Conservation (phyloP, 2,329 filamentous ascomycete genomes). For the Colletotrichum incanum region DNA sequence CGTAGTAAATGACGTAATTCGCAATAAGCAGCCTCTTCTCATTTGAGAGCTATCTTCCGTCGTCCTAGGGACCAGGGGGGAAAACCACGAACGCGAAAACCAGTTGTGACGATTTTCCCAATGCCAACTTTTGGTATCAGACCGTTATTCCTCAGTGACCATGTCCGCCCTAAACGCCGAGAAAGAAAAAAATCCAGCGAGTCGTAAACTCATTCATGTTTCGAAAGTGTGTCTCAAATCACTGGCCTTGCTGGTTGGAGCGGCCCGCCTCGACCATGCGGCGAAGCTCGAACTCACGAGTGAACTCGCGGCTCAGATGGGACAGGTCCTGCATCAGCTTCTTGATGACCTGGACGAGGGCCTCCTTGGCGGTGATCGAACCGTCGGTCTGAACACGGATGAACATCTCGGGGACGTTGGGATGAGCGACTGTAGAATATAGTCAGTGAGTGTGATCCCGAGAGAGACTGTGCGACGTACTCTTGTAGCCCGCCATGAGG, state of each 20-base stretch:
- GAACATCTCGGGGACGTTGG: conserved; percentile 73
- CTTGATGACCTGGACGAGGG: conserved; percentile 84
- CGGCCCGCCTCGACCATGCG: conserved; percentile 81
- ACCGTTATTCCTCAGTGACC: conserved; percentile 32
- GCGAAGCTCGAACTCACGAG: conserved; percentile 90
- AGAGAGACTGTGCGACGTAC: conserved; percentile 60
- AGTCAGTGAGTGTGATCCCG: conserved; percentile 38
- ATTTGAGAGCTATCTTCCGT: conserved; percentile 9
- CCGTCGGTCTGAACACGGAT: conserved; percentile 95
- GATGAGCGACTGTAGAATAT: conserved; percentile 64
- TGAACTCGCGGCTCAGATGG: conserved; percentile 88
- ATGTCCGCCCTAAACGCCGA: conserved; percentile 47
- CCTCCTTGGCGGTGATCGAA: conserved; percentile 88
- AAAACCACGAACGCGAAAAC: conserved; percentile 22
- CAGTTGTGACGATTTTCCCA: conserved; percentile 17
- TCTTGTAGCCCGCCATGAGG: conserved; percentile 92
- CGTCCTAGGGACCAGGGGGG: background rate
- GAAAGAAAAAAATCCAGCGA: conserved; percentile 26
- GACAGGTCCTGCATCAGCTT: conserved; percentile 87
- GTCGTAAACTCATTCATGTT: conserved; percentile 1
- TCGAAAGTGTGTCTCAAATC: background rate
- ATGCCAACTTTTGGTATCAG: conserved; percentile 36
- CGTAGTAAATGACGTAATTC: conserved; percentile 30
- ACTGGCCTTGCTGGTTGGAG: conserved; percentile 60
- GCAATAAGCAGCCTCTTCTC: conserved; percentile 33